Evolutionary conservation across 139 green algal species (phyloP).

Genomic region (Pleodorina starrii): DNA sequence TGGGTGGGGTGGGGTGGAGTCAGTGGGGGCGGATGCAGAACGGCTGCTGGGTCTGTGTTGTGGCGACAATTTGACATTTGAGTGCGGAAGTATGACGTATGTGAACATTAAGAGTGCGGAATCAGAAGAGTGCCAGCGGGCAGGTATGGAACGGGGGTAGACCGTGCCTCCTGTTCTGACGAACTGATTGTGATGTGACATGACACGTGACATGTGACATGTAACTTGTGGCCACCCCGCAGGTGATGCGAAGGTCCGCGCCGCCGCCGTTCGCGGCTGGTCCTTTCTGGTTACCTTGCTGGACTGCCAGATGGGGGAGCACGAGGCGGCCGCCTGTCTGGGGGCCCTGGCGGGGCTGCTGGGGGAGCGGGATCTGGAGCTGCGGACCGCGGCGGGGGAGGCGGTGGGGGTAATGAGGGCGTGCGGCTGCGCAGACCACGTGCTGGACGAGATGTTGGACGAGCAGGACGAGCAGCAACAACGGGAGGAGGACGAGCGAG

Average conservation of each 20-base stretch:
- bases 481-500: slow-evolving; percentile 49
- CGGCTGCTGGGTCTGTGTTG: too few relatives aligned
- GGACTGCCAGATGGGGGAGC: slow-evolving; percentile 20
- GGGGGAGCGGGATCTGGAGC: slow-evolving; percentile 35
- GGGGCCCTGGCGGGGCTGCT: slow-evolving; percentile 56
- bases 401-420: slow-evolving; percentile 77
- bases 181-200: too few relatives aligned
- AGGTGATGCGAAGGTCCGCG: slow-evolving; percentile 39
- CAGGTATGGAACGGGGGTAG: too few relatives aligned
- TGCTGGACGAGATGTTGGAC: slow-evolving; percentile 33
- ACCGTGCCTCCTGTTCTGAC: too few relatives aligned
- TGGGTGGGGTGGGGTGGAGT: background rate
- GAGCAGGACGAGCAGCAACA: slow-evolving; percentile 22
- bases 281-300: slow-evolving; percentile 79
- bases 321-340: slow-evolving; percentile 60
- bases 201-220: too few relatives aligned
- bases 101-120: too few relatives aligned
- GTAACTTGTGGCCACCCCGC: too few relatives aligned
- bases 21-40: too few relatives aligned
- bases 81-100: too few relatives aligned
- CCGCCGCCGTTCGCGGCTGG: slow-evolving; percentile 74
- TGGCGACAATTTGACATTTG: too few relatives aligned
- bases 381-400: slow-evolving; percentile 74
- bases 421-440: slow-evolving; percentile 46
- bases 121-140: too few relatives aligned